Conservation (phyloP, 169 alveolate species). For the Plasmodium ovale region DNA sequence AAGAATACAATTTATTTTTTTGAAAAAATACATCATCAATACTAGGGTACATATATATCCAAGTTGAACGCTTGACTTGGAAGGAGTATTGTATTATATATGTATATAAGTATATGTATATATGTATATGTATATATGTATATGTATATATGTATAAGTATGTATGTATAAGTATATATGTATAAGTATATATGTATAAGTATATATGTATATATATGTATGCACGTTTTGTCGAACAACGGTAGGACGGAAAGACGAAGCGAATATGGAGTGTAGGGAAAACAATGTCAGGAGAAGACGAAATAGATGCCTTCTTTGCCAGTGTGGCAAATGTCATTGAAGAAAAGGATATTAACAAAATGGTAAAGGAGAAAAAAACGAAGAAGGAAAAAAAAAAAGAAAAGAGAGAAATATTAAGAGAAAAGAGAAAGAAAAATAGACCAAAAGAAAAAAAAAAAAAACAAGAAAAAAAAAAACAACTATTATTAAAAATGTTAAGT, state of each 20-base stretch:
- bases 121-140: no score
- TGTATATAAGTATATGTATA: neutral
- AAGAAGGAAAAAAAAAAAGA: slow-evolving; percentile 63
- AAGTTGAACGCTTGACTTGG: no score
- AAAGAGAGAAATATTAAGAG: slow-evolving; percentile 38
- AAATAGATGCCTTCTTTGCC: slow-evolving; percentile 5
- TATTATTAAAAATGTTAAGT: slow-evolving; percentile 46
- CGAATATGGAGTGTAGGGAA: neutral
- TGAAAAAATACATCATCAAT: no score
- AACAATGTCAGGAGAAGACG: neutral
- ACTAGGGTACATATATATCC: no score
- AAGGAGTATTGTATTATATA: no score
- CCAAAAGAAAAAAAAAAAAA: slow-evolving; percentile 72
- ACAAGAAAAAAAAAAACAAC: slow-evolving; percentile 44
- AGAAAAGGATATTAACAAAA: slow-evolving; percentile 28
- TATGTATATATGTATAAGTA: neutral
- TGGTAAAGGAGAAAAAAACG: slow-evolving; percentile 19
- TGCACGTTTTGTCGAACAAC: no score
- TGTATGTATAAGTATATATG: neutral
- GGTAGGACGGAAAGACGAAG: no score
- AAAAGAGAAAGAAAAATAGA: slow-evolving; percentile 58
- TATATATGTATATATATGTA: neutral
- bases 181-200: neutral
- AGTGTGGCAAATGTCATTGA: slow-evolving; percentile 45
- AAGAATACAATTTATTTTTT: no score